A percentile compares a stretch with the other conserved stretches of the same genome.
phyloP scores from a whole-genome alignment of 2,329 filamentous ascomycete species.

The Chaetomium strumarium region DNA sequence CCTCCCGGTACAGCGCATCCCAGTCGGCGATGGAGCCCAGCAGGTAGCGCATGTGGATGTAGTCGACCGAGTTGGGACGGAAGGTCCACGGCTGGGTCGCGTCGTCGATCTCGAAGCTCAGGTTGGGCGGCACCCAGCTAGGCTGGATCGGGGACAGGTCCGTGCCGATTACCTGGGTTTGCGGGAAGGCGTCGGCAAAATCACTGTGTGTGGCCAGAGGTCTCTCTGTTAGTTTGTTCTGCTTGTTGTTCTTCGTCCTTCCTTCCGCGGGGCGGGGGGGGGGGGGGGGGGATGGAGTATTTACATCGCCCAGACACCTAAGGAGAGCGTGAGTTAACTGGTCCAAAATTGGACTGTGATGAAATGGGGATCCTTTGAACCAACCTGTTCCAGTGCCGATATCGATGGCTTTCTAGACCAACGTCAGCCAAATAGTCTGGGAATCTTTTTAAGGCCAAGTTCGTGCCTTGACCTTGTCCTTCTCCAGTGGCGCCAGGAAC shows the following conservation, averaged over 20 bases:
- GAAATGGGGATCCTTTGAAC: background rate
- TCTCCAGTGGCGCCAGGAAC: conserved; percentile 10
- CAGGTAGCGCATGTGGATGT: conserved; percentile 30
- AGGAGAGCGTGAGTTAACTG: too few species aligned
- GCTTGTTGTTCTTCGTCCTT: too few species aligned
- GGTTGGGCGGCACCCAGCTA: conserved; percentile 50
- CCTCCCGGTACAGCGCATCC: conserved; percentile 29
- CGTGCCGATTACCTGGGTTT: conserved; percentile 29
- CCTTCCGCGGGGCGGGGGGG: too few species aligned
- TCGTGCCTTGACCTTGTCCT: background rate
- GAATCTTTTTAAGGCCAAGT: too few species aligned
- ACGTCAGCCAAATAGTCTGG: background rate
- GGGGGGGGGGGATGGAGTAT: too few species aligned
- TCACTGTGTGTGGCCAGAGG: conserved; percentile 16
- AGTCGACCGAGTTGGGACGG: conserved; percentile 26
- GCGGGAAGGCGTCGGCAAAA: conserved; percentile 16
- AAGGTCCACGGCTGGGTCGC: conserved; percentile 25
- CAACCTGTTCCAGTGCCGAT: conserved; percentile 6
- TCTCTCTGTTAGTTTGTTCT: too few species aligned
- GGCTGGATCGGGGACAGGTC: conserved; percentile 58
- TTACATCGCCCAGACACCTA: too few species aligned
- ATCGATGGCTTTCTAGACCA: conserved; percentile 5
- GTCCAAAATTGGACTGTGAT: too few species aligned
- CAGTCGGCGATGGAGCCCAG: conserved; percentile 29
- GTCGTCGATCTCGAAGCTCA: conserved; percentile 36